These are phyloP conservation scores for Trichocladium antarcticum DNA, from an alignment of 495 filamentous ascomycete species.

Conservation along the genomic window DNA sequence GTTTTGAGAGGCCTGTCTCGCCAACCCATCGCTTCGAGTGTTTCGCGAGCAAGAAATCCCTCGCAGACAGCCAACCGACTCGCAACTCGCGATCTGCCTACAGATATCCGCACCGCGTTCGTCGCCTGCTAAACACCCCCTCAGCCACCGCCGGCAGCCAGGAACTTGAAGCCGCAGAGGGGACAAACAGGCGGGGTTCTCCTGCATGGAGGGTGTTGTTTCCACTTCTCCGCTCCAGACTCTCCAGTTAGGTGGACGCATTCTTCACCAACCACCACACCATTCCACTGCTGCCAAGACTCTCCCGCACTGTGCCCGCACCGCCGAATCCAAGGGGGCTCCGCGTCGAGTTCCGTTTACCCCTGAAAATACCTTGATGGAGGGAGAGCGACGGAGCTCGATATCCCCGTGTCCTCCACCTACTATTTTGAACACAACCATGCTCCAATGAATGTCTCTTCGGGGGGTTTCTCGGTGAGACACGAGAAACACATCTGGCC, in stretches of 20 bases:
- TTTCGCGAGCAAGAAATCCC: too few relatives aligned
- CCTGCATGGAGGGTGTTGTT: not conserved
- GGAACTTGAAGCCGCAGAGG: not conserved
- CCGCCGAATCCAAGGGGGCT: not conserved
- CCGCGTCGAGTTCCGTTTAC: too few relatives aligned
- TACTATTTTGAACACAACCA: too few relatives aligned
- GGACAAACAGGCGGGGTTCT: not conserved
- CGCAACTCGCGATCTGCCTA: not conserved
- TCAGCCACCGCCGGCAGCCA: not conserved
- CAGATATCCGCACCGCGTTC: too few relatives aligned
- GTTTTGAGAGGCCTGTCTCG: not conserved
- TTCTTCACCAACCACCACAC: not conserved
- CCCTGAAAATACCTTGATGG: too few relatives aligned
- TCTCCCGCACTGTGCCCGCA: not conserved
- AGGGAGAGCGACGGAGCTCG: too few relatives aligned
- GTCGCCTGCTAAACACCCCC: too few relatives aligned
- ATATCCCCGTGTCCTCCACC: too few relatives aligned
- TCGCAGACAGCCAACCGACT: not conserved
- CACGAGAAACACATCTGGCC: too few relatives aligned
- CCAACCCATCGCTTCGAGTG: not conserved
- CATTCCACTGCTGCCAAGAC: not conserved
- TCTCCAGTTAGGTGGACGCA: conserved; percentile 3
- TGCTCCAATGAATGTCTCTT: too few relatives aligned
- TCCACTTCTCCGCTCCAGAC: not conserved
- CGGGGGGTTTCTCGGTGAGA: too few relatives aligned